Evolutionary conservation across 163 green algal genomes (phyloP), one percentile per base, ranked within the genome.

Genomic region (Chloromonas sp.): DNA sequence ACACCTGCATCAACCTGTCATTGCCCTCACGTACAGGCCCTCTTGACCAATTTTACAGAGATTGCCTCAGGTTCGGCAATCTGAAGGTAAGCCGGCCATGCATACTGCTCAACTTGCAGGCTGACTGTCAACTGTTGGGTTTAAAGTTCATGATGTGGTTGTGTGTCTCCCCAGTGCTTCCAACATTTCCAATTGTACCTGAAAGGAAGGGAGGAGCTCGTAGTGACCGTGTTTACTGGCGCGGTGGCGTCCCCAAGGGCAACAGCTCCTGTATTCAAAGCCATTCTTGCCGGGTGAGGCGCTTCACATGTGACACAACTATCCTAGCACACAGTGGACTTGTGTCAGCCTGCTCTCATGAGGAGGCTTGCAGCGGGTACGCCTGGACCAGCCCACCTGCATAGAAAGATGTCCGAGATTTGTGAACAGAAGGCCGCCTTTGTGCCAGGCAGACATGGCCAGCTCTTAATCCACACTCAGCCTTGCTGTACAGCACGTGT

Each of bases 141-240:
- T 13, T 76, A 13, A 76, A 76, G 36, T 36, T 36, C 36, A 36
- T 36, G 36, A 36, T 36, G 36, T 36, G 36, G 36, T 36, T 36
- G 14, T 80, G 62, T 79, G 81, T 79, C 57, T 76, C 71, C 1
- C 60, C 88, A 94, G 90, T 94, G 90, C 85, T 95, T 95, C 80
- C 82, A 60, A 0, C 87, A 95, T 60, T 94, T 94, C 83, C 87
- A 88, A 2, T 78, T 93, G 3, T 93, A 93, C 82, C 79, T 93
- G 3, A 93, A 93, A 78, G 92, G 92, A n/a, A 81, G 90, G 15
- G 92, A 95, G 87, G 92, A 95, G 88, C 88, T 95, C 15, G 89
- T 95, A 2, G 90, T 95, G 2, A 94, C 89, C 0, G 87, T 93
- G 3, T 93, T 91, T 81, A 88, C 79, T 0, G 87, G 87, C 36